phyloP scores from a whole-genome alignment of 2,329 filamentous ascomycete species.

The Ophiostoma australiae region DNA sequence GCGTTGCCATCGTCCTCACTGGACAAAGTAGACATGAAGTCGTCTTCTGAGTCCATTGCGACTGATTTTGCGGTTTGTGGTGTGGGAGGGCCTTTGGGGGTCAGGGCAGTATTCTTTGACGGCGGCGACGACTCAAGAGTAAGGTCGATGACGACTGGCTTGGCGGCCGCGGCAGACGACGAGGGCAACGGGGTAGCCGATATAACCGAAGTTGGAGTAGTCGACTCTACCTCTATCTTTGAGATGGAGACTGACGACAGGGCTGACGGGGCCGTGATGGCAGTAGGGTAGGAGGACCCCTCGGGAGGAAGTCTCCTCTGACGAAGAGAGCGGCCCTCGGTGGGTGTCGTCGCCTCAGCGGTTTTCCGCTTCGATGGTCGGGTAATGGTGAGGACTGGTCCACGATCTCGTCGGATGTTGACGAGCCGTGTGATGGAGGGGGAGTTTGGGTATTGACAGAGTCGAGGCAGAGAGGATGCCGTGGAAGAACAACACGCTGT shows the following conservation, averaged over 20 bases:
- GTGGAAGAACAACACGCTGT: not conserved
- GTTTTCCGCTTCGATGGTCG: conserved; percentile 58
- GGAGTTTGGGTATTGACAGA: not conserved
- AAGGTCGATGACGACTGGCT: not conserved
- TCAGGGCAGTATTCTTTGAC: not conserved
- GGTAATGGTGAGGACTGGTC: conserved; percentile 48
- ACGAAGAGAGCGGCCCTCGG: conserved; percentile 39
- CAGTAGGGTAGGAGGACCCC: conserved; percentile 30
- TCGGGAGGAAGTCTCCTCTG: conserved; percentile 55
- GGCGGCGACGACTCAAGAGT: not conserved
- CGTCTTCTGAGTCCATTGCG: conserved; percentile 92
- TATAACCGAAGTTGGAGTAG: conserved; percentile 46
- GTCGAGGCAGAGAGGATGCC: not conserved
- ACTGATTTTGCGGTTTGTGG: conserved; percentile 44
- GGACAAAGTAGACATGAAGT: conserved; percentile 79
- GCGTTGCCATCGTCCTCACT: conserved; percentile 75
- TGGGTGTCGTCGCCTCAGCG: conserved; percentile 58
- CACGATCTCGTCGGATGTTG: conserved; percentile 27
- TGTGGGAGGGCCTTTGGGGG: conserved; percentile 24
- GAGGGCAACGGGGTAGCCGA: not conserved
- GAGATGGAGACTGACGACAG: conserved; percentile 30
- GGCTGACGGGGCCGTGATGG: not conserved
- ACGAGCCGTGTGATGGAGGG: conserved; percentile 26
- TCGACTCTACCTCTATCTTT: conserved; percentile 43
- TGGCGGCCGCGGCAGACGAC: not conserved